These are phyloP conservation scores for Trichophyton simii DNA, from an alignment of 2,329 filamentous ascomycete species.

Conservation along the genomic window DNA sequence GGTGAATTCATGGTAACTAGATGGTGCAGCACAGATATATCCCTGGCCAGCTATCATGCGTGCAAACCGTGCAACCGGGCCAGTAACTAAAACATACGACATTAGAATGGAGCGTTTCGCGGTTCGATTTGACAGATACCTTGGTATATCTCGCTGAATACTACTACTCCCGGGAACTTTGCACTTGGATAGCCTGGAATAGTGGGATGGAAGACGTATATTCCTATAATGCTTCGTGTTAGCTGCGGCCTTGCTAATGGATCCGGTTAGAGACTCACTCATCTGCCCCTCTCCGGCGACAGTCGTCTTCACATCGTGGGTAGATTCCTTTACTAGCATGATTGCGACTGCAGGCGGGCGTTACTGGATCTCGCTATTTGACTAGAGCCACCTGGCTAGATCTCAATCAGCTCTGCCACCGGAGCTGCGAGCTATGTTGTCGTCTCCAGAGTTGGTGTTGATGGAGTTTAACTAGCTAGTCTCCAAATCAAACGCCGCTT, in stretches of 20 bases:
- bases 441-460: too few relatives aligned
- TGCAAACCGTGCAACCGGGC: constrained; percentile 77
- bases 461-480: too few relatives aligned
- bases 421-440: too few relatives aligned
- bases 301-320: constrained; percentile 48
- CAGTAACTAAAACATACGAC: constrained; percentile 53
- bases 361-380: too few relatives aligned
- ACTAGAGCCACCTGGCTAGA: too few relatives aligned
- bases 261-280: constrained; percentile 30
- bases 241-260: too few relatives aligned
- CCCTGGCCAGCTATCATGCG: constrained; percentile 85
- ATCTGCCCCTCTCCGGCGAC: constrained; percentile 44
- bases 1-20: constrained; percentile 86
- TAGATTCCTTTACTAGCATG: constrained; percentile 49
- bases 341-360: constrained; percentile 12
- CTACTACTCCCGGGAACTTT: constrained; percentile 73
- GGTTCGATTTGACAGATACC: constrained; percentile 37
- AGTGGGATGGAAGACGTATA: constrained; percentile 78
- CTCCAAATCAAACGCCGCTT: too few relatives aligned
- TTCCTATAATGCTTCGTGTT: constrained; percentile 44
- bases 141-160: constrained; percentile 95
- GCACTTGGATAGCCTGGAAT: constrained; percentile 79
- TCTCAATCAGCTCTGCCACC: too few relatives aligned
- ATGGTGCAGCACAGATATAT: constrained; percentile 84
- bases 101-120: not conserved